Base-by-base conservation (phyloP, 345 rosid species). In the Citrus maxima region DNA sequence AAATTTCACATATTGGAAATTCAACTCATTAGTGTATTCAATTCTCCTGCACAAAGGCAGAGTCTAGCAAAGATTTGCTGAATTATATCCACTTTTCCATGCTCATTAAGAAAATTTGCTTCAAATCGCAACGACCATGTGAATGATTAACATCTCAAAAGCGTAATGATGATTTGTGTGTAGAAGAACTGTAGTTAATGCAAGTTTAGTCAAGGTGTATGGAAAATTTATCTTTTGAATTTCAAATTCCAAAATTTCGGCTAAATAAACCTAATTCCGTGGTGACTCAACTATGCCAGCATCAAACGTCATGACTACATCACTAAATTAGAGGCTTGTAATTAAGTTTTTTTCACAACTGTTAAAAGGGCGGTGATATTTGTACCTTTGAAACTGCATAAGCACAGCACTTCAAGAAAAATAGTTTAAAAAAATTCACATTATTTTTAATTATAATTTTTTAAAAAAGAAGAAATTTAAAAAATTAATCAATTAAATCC, bases 171-270 rank as follows among this genome's bases (percentile, higher is more conserved):
- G 66, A 4, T 35, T 56, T 58, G 4, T 56, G 59, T 13, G 59
- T 46, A 46, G 51, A 46, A 46, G 51, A 12, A 46, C 51, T 46
- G 51, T 46, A 46, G 16, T 5, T 27, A 40, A 37, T 72, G 21
- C n/a, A 56, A 59, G 49, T 56, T 76, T n/a, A 65, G 79, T 76
- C 79, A 76, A 76, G 38, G 34, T 34, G 34, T 3, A 14, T 14
- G 65, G 64, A 54, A 71, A 76, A 75, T 34, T 66, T 24, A 10
- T 32, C 51, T 6, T 37, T 10, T 34, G n/a, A 76, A 66, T 32
- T 76, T 64, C 32, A 38, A 18, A 66, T 76, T 67, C 79, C 28
- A 54, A 54, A 54, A 55, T 76, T 66, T 76, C 73, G 65, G 72
- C 73, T n/a, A 24, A 51, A 54, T 67, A 24, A 64, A 63, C 58